Percentiles rank a stretch among this genome's conserved stretches.
These are phyloP conservation scores for Marchantia polymorpha DNA, from an alignment of 225 moss, liverwort and hornwort species.

Conservation along the genomic window DNA sequence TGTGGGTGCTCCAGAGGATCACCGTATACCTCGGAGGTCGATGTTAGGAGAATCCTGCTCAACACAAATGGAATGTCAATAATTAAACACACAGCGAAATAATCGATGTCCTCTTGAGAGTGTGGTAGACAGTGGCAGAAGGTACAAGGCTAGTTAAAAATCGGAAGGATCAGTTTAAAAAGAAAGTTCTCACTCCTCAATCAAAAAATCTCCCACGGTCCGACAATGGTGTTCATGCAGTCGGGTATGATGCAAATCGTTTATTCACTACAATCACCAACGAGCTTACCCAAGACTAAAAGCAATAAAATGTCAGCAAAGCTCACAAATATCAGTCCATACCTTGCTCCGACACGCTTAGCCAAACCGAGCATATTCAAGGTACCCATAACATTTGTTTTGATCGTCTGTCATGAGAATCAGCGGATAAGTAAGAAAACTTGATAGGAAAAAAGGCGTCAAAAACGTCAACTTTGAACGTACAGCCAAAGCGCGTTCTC, in stretches of 20 bases:
- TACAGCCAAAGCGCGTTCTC: no score
- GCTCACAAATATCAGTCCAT: not conserved
- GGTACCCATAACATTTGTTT: constrained; percentile 97
- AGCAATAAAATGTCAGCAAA: not conserved
- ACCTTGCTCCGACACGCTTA: constrained; percentile 99
- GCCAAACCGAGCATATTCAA: constrained; percentile 98
- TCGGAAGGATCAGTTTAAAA: not conserved
- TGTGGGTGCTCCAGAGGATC: constrained; percentile 95
- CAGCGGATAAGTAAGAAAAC: not conserved
- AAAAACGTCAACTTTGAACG: no score
- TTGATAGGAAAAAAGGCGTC: not conserved
- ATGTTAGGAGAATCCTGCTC: constrained; percentile 80
- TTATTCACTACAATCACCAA: not conserved
- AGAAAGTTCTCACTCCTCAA: not conserved
- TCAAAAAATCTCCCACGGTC: not conserved
- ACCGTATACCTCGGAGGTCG: constrained; percentile 93
- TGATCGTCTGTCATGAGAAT: constrained; percentile 67
- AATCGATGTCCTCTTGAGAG: not conserved
- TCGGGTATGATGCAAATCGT: not conserved
- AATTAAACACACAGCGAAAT: not conserved
- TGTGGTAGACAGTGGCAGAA: not conserved
- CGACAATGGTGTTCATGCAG: not conserved
- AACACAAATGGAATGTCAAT: not conserved
- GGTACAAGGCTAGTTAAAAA: not conserved
- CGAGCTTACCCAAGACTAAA: not conserved